phyloP scores from a whole-genome alignment of 2,329 filamentous ascomycete species.

The Colletotrichum truncatum region DNA sequence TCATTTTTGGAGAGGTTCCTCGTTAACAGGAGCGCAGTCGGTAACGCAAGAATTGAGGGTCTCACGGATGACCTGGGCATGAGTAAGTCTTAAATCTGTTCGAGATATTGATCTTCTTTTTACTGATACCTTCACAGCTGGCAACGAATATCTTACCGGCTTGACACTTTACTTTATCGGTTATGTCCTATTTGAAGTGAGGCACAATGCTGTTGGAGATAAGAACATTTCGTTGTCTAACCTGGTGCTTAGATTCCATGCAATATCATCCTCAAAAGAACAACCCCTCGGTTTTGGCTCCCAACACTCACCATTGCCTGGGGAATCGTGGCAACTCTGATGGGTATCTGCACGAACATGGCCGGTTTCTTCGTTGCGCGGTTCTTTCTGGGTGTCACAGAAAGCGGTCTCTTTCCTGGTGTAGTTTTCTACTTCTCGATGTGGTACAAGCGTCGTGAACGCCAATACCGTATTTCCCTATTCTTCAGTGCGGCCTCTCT shows the following conservation, averaged over 20 bases:
- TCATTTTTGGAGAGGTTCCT: conserved; percentile 31
- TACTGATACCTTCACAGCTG: conserved; percentile 46
- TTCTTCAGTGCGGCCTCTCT: conserved; percentile 65
- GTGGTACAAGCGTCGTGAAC: conserved; percentile 65
- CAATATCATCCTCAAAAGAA: conserved; percentile 70
- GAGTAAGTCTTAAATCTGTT: conserved; percentile 51
- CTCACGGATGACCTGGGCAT: conserved; percentile 61
- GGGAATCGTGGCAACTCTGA: conserved; percentile 63
- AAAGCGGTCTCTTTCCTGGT: conserved; percentile 61
- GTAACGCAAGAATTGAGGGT: conserved; percentile 66
- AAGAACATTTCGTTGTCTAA: no score
- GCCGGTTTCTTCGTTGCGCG: conserved; percentile 61
- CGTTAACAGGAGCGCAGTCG: conserved; percentile 51
- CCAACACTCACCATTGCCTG: conserved; percentile 65
- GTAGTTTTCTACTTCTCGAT: conserved; percentile 61
- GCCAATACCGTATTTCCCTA: conserved; percentile 63
- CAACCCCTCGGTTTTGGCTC: conserved; percentile 65
- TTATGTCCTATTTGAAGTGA: conserved; percentile 65
- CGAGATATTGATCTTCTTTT: conserved; percentile 37
- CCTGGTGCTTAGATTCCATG: conserved; percentile 58
- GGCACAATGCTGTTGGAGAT: not conserved
- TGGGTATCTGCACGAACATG: conserved; percentile 59
- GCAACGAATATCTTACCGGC: conserved; percentile 71
- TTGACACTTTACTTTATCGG: conserved; percentile 73
- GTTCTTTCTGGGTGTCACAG: conserved; percentile 65